A percentile compares a stretch with the other conserved stretches of the same genome.
These are phyloP conservation scores for Colletotrichum sp. DNA, from an alignment of 2,329 filamentous ascomycete species.

Conservation along the genomic window DNA sequence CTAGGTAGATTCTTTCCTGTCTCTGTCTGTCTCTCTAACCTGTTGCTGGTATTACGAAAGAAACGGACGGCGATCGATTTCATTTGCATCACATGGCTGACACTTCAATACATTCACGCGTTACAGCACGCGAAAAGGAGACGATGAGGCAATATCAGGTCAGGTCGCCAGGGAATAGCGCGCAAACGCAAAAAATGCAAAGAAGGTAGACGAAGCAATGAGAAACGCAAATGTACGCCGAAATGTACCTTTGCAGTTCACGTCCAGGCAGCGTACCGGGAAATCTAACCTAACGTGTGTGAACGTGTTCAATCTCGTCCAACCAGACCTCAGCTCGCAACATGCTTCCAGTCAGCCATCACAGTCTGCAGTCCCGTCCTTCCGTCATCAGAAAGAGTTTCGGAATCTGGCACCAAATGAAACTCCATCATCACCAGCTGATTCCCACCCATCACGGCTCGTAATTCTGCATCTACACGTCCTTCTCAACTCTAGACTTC, in stretches of 20 bases:
- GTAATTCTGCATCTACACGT: neutral
- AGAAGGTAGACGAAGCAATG: neutral
- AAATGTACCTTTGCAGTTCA: neutral
- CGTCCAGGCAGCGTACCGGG: neutral
- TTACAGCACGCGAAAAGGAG: neutral
- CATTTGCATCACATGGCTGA: neutral
- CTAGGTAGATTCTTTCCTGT: neutral
- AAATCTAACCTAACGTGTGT: neutral
- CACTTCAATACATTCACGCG: neutral
- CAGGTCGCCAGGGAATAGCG: neutral
- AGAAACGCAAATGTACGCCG: neutral
- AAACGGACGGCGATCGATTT: neutral
- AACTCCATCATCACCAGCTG: slow-evolving; percentile 1
- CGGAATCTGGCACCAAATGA: slow-evolving; percentile 15
- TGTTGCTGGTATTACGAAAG: neutral
- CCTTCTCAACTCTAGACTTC: neutral
- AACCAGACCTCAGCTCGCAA: neutral
- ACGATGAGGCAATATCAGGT: neutral
- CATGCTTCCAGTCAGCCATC: neutral
- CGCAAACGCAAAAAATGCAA: neutral
- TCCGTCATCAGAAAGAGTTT: slow-evolving; percentile 8
- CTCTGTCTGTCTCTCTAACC: neutral
- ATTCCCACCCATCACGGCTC: neutral
- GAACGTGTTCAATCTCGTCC: slow-evolving; percentile 2
- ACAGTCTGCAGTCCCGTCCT: neutral